Evolutionary conservation across 2,329 filamentous ascomycete genomes (phyloP).

Genomic region (Juglanconis sp.): DNA sequence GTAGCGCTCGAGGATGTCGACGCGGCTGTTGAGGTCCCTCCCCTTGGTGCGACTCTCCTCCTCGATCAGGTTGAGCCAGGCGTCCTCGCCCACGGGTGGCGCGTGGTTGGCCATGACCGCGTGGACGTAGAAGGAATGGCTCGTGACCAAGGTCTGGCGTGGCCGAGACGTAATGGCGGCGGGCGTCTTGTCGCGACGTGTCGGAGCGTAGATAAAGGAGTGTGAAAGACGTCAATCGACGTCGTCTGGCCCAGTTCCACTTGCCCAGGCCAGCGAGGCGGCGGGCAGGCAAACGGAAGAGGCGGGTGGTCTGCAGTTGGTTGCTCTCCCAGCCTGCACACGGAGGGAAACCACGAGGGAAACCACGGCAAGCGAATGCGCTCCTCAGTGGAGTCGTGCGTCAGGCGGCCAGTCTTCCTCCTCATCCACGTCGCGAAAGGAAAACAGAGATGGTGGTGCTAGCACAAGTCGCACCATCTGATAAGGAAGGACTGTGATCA

Average conservation of each 20-base stretch:
- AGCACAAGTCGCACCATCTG: slow-evolving; percentile 19
- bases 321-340: too few species aligned
- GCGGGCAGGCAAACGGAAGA: too few species aligned
- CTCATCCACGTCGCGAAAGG: slow-evolving; percentile 18
- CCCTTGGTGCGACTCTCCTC: slow-evolving; percentile 60
- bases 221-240: neutral
- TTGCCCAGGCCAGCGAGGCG: neutral
- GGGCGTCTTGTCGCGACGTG: slow-evolving; percentile 5
- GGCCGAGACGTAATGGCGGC: neutral
- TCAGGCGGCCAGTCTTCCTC: slow-evolving; percentile 18
- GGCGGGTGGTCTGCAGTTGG: too few species aligned
- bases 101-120: slow-evolving; percentile 36
- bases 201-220: neutral
- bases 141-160: neutral
- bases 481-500: slow-evolving; percentile 5
- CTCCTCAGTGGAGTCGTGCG: neutral
- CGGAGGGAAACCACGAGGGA: too few species aligned
- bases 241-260: neutral
- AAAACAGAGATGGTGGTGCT: slow-evolving; percentile 15
- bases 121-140: neutral
- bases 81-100: slow-evolving; percentile 67
- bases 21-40: slow-evolving; percentile 61
- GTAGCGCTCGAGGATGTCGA: slow-evolving; percentile 69
- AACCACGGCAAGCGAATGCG: neutral
- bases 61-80: slow-evolving; percentile 74